Conservation (phyloP, 805 yeast species). For the Candida ponderosae region DNA sequence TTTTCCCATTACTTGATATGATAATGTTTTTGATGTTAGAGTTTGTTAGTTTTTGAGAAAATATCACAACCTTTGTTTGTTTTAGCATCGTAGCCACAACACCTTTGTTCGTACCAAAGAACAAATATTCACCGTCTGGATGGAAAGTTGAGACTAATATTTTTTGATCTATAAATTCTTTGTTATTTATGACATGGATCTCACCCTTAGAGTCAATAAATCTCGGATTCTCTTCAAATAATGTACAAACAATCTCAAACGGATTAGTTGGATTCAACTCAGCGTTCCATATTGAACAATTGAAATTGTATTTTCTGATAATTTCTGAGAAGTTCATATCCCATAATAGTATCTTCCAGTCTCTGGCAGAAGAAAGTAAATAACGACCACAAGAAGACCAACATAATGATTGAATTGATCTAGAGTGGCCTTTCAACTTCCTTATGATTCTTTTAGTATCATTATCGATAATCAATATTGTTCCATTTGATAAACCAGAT, state of each 20-base stretch:
- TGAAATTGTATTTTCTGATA: conserved; percentile 41
- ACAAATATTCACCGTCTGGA: conserved; percentile 45
- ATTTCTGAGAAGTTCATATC: conserved; percentile 44
- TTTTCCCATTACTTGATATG: conserved; percentile 49
- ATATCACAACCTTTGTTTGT: conserved; percentile 25
- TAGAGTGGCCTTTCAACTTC: conserved; percentile 54
- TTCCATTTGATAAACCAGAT: conserved; percentile 68
- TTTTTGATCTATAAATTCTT: conserved; percentile 8
- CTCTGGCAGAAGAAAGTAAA: conserved; percentile 64
- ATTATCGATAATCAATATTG: conserved; percentile 64
- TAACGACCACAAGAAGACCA: conserved; percentile 76
- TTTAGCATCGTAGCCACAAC: conserved; percentile 45
- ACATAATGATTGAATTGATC: conserved; percentile 62
- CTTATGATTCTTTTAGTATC: conserved; percentile 56
- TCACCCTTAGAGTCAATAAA: conserved; percentile 32
- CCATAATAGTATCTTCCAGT: conserved; percentile 81
- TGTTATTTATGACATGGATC: conserved; percentile 14
- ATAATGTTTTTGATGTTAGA: conserved; percentile 65
- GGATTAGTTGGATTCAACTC: conserved; percentile 42
- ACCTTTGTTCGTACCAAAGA: conserved; percentile 80
- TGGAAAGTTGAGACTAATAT: conserved; percentile 33
- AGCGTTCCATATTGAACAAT: conserved; percentile 70
- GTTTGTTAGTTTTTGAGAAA: conserved; percentile 49
- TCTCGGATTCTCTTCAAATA: conserved; percentile 55
- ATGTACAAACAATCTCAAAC: conserved; percentile 49